Evolutionary conservation across 2,329 filamentous ascomycete species (phyloP).

Genomic region (Fusarium marasasianum): DNA sequence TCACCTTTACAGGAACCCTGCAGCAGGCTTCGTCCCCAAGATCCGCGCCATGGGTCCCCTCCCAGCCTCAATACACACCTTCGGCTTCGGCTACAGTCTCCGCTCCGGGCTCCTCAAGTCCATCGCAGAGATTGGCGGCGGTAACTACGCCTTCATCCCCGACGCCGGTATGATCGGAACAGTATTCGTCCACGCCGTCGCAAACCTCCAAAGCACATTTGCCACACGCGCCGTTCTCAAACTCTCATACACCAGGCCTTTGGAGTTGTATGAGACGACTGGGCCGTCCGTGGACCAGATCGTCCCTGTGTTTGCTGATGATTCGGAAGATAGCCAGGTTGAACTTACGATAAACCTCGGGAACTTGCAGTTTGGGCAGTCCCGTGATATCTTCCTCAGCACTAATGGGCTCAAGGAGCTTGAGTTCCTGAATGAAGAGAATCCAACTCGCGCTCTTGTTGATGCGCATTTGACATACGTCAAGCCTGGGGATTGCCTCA

Average conservation of each 20-base stretch:
- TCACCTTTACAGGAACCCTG: conserved; percentile 52
- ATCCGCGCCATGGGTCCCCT: conserved; percentile 54
- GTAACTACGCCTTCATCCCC: conserved; percentile 69
- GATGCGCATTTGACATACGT: conserved; percentile 49
- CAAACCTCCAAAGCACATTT: conserved; percentile 68
- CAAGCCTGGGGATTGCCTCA: conserved; percentile 25
- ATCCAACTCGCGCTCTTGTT: conserved; percentile 41
- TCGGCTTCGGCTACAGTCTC: conserved; percentile 50
- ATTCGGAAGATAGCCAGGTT: conserved; percentile 12
- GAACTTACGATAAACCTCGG: conserved; percentile 55
- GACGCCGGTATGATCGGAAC: conserved; percentile 71
- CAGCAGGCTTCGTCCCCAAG: conserved; percentile 64
- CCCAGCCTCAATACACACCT: conserved; percentile 54
- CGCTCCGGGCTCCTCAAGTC: conserved; percentile 64
- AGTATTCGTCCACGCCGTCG: conserved; percentile 69
- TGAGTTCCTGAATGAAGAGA: not conserved
- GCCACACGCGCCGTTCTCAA: conserved; percentile 58
- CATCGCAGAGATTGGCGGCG: conserved; percentile 65
- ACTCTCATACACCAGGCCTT: conserved; percentile 49
- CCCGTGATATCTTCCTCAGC: conserved; percentile 62
- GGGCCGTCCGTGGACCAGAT: conserved; percentile 53
- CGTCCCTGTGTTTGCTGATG: conserved; percentile 28
- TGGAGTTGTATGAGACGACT: conserved; percentile 53
- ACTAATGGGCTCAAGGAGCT: conserved; percentile 40
- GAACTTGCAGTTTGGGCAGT: conserved; percentile 69